Percentiles rank a stretch among this genome's conserved stretches.
Conservation (phyloP, 306 rosid genomes). For the Mimosa pudica region DNA sequence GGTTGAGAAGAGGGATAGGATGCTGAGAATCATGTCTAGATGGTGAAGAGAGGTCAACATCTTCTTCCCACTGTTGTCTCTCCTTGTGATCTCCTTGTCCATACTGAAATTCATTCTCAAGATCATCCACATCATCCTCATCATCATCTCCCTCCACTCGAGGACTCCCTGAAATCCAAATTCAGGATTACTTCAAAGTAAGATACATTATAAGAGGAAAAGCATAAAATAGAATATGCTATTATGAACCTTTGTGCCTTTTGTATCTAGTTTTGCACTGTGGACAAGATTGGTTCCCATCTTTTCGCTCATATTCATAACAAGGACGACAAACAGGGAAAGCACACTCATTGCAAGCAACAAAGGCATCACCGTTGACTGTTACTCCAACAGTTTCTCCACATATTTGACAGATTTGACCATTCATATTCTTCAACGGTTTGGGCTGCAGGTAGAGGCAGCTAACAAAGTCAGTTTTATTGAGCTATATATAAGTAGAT, state of each 20-base stretch:
- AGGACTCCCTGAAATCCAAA: conserved; percentile 75
- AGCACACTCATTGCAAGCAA: conserved; percentile 96
- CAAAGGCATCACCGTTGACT: conserved; percentile 82
- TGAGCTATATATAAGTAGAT: conserved; percentile 5
- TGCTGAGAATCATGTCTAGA: conserved; percentile 86
- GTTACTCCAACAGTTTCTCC: conserved; percentile 81
- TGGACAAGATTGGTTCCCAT: conserved; percentile 92
- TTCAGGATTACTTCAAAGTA: conserved; percentile 27
- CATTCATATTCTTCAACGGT: conserved; percentile 76
- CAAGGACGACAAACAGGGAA: conserved; percentile 96
- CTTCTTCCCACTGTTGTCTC: conserved; percentile 72
- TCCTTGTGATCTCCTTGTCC: conserved; percentile 56
- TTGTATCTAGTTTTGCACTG: conserved; percentile 97
- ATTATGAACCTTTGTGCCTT: conserved; percentile 93
- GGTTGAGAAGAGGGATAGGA: conserved; percentile 61
- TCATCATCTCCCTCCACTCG: conserved; percentile 97
- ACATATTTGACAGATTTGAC: conserved; percentile 91
- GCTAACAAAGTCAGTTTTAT: conserved; percentile 25
- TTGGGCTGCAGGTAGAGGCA: conserved; percentile 60
- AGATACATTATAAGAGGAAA: background rate
- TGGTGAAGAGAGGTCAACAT: conserved; percentile 79
- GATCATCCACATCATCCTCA: conserved; percentile 85
- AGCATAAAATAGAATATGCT: background rate
- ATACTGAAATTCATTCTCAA: conserved; percentile 85
- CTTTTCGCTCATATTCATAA: conserved; percentile 91